phyloP scores from a whole-genome alignment of 2,329 filamentous ascomycete species.

The Diaporthe citriasiana region DNA sequence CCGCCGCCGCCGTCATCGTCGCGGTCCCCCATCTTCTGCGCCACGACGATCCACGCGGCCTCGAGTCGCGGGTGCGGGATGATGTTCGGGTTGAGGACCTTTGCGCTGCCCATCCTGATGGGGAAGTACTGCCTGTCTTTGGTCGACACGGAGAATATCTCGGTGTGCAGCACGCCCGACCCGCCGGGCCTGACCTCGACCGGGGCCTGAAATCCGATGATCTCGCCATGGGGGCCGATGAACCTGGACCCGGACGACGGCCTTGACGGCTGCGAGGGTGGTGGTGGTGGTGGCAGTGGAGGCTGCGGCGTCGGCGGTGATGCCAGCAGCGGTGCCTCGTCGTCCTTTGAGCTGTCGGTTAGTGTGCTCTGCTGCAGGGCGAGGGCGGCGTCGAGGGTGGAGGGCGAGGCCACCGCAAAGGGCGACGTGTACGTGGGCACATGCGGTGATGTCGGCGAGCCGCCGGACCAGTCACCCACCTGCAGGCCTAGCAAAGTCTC shows the following conservation, averaged over 20 bases:
- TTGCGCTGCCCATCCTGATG: slow-evolving; percentile 60
- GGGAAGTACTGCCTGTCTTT: slow-evolving; percentile 61
- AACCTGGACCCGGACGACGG: slow-evolving; percentile 13
- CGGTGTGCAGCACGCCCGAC: slow-evolving; percentile 48
- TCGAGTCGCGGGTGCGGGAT: slow-evolving; percentile 65
- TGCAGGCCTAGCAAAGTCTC: slow-evolving; percentile 22
- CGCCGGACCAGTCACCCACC: slow-evolving; percentile 22
- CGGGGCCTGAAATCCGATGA: slow-evolving; percentile 31
- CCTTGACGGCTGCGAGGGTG: not conserved
- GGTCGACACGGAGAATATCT: slow-evolving; percentile 63
- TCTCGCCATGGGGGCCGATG: slow-evolving; percentile 32
- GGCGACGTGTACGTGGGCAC: slow-evolving; percentile 7
- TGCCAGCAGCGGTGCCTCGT: not conserved
- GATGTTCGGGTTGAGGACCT: slow-evolving; percentile 68
- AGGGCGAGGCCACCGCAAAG: slow-evolving; percentile 8
- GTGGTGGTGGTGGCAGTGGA: not conserved
- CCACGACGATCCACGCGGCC: slow-evolving; percentile 66
- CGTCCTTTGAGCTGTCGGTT: slow-evolving; percentile 4
- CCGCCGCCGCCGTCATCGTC: slow-evolving; percentile 47
- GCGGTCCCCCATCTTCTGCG: slow-evolving; percentile 54
- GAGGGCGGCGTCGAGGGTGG: not conserved
- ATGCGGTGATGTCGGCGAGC: slow-evolving; percentile 22
- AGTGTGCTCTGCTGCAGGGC: slow-evolving; percentile 10
- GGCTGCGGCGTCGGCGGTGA: too few species aligned
- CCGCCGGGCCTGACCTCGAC: slow-evolving; percentile 22